phyloP scores from a whole-genome alignment of 208 protist species.

The Trypanosoma grayi region DNA sequence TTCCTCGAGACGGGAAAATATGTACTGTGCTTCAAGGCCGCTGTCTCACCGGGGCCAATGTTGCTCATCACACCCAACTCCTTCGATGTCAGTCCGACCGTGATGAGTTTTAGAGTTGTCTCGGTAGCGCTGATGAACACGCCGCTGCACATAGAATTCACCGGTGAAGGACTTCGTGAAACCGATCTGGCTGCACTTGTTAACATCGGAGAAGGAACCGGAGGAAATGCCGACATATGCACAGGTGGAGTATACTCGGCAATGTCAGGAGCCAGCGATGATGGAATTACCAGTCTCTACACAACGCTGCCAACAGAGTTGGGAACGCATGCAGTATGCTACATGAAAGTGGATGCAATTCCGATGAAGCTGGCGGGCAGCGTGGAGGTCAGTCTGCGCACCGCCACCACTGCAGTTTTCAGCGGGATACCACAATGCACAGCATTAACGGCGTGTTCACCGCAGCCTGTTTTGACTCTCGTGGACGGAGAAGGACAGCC shows the following conservation, averaged over 20 bases:
- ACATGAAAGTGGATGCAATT: slow-evolving; percentile 14
- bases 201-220: slow-evolving; percentile 7
- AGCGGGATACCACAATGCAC: slow-evolving; percentile 47
- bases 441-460: slow-evolving; percentile 36
- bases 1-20: slow-evolving; percentile 54
- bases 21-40: slow-evolving; percentile 70
- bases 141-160: slow-evolving; percentile 51
- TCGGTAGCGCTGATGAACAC: slow-evolving; percentile 39
- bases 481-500: slow-evolving; percentile 31
- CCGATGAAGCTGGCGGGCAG: slow-evolving; percentile 31
- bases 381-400: slow-evolving; percentile 39
- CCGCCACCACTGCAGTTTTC: slow-evolving; percentile 48
- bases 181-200: slow-evolving; percentile 65
- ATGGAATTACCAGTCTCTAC: slow-evolving; percentile 48
- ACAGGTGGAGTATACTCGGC: slow-evolving; percentile 27
- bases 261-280: slow-evolving; percentile 31
- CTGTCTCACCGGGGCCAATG: slow-evolving; percentile 16
- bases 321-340: slow-evolving; percentile 72
- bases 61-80: slow-evolving; percentile 41
- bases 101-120: slow-evolving; percentile 44
- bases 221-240: slow-evolving; percentile 38
- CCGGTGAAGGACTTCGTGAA: slow-evolving; percentile 39
- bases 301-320: slow-evolving; percentile 39
- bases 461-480: slow-evolving; percentile 62
- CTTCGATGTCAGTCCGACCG: slow-evolving; percentile 55